phyloP scores from a whole-genome alignment of 129 eudicot species.

The Deinandra increscens region DNA sequence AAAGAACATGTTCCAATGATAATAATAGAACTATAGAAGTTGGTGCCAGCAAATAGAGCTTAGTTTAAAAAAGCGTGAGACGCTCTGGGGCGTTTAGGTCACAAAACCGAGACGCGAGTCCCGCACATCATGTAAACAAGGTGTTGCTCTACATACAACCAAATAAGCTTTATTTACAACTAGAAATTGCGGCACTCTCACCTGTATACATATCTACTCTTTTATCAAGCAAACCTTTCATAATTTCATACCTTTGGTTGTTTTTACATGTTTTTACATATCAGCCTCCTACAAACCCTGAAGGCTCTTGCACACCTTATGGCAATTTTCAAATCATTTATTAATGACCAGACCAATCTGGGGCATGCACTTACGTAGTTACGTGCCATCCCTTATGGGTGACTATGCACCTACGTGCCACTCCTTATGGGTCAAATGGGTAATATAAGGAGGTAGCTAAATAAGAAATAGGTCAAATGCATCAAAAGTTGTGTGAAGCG shows the following conservation, averaged over 20 bases:
- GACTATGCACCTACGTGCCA: neutral
- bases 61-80: too few relatives aligned
- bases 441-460: neutral
- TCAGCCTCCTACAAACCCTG: too few relatives aligned
- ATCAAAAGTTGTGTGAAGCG: neutral
- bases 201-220: too few relatives aligned
- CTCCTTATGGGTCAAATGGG: neutral
- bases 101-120: too few relatives aligned
- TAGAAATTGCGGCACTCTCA: too few relatives aligned
- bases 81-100: too few relatives aligned
- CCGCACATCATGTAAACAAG: too few relatives aligned
- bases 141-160: too few relatives aligned
- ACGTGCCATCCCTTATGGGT: neutral
- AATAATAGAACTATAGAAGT: neutral
- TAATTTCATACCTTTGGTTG: too few relatives aligned
- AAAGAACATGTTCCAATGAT: neutral
- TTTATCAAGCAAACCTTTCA: too few relatives aligned
- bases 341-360: neutral
- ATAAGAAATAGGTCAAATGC: neutral
- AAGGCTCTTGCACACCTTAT: neutral
- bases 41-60: neutral
- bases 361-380: slow-evolving; percentile 2
- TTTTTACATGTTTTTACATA: too few relatives aligned
- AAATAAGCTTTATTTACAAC: too few relatives aligned
- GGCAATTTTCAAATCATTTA: slow-evolving; percentile 4